These are phyloP conservation scores for Aspergillus sp. DNA, from an alignment of 2,329 filamentous ascomycete species.

Conservation along the genomic window DNA sequence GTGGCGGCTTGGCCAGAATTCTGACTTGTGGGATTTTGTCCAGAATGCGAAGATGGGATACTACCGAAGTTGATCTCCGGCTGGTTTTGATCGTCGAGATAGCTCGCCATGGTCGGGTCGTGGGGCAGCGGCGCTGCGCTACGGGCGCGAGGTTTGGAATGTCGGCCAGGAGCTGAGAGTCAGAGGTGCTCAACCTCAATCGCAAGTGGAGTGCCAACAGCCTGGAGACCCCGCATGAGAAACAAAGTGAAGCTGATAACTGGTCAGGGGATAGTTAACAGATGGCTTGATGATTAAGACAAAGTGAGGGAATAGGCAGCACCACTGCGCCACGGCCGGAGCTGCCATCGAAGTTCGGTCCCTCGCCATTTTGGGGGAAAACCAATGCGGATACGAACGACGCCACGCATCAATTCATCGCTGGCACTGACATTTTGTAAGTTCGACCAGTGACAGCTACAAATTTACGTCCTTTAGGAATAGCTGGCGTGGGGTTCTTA, in stretches of 20 bases:
- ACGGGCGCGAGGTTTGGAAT: background rate
- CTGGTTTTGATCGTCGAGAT: constrained; percentile 54
- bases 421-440: too few relatives aligned
- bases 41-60: constrained; percentile 29
- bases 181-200: constrained; percentile 14
- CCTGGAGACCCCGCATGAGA: constrained; percentile 3
- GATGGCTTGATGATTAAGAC: constrained; percentile 1
- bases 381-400: background rate
- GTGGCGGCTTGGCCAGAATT: constrained; percentile 29
- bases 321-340: constrained; percentile 5
- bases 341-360: background rate
- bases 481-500: too few relatives aligned
- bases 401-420: background rate
- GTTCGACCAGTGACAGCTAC: too few relatives aligned
- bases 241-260: background rate
- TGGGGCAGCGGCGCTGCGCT: constrained; percentile 3
- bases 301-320: constrained; percentile 1
- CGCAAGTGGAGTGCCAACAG: background rate
- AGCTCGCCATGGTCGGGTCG: constrained; percentile 42
- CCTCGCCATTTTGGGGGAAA: background rate
- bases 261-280: background rate
- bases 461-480: too few relatives aligned
- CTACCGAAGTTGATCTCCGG: constrained; percentile 24
- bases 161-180: constrained; percentile 1
- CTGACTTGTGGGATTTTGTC: constrained; percentile 13